Evolutionary conservation across 768 basidiomycete genomes (phyloP).

Genomic region (Amanita molliuscula): DNA sequence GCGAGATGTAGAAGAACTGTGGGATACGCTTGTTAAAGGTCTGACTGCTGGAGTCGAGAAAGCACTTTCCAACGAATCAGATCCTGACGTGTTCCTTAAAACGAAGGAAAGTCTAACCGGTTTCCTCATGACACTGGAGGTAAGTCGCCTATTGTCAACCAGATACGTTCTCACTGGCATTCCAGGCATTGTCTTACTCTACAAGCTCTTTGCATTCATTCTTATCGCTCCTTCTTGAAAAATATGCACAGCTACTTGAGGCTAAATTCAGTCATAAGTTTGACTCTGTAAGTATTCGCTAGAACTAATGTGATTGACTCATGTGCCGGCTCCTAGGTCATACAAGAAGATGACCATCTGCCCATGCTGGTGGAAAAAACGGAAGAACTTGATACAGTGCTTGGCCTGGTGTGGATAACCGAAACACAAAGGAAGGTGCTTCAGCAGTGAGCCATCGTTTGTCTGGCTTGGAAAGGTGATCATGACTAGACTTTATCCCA

Average conservation of each 20-base stretch:
- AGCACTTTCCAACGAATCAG: constrained; percentile 63
- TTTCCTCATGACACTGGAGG: constrained; percentile 91
- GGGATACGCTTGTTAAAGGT: constrained; percentile 76
- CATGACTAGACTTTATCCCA: constrained; percentile 18
- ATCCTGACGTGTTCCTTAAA: constrained; percentile 71
- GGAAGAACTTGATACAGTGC: constrained; percentile 58
- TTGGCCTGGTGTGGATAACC: constrained; percentile 78
- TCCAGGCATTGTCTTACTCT: constrained; percentile 78
- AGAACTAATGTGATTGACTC: background rate
- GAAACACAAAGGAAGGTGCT: constrained; percentile 55
- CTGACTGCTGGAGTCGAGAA: constrained; percentile 64
- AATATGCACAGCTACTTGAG: constrained; percentile 76
- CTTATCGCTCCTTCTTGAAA: constrained; percentile 83
- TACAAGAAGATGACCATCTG: constrained; percentile 78
- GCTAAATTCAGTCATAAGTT: constrained; percentile 73
- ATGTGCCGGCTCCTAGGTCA: constrained; percentile 40
- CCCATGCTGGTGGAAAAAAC: constrained; percentile 66
- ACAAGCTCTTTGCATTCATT: constrained; percentile 75
- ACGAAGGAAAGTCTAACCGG: constrained; percentile 78
- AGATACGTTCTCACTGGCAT: constrained; percentile 5
- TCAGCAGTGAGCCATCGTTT: constrained; percentile 30
- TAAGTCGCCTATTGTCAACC: constrained; percentile 19
- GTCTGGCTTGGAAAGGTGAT: background rate
- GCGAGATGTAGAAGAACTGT: constrained; percentile 88
- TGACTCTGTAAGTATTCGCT: constrained; percentile 48